Evolutionary conservation across 441 rosid genomes (phyloP), one percentile per base, ranked within the genome.

Genomic region (Gossypium lobatum): DNA sequence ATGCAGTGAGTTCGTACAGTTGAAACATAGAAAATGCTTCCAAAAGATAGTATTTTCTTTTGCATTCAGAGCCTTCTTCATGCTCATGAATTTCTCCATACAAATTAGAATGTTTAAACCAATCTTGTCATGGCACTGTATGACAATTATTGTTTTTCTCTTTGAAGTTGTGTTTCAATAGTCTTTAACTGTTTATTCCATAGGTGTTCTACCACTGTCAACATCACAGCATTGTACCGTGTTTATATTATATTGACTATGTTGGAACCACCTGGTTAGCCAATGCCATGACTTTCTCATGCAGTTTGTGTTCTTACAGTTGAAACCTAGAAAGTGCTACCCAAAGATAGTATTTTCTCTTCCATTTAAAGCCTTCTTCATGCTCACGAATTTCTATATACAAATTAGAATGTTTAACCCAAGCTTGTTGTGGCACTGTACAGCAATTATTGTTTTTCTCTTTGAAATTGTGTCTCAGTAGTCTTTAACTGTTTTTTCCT

Each of bases 401-500:
- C 23, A 8, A 50, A 8, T 25, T 48, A 16, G 42, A 66, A 25
- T 48, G 4, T 67, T 25, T 67, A 67, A 67, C 42, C 59, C 37
- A 48, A 67, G 58, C 39, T 46, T 21, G 34, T 23, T 9, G 3
- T 1, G 2, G 8, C 39, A 50, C 4, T 14, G 11, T 21, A 45
- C 37, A 21, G 58, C 57, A 23, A 23, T 23, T 66, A n/a, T 7
- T 16, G 1, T 25, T 50, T 37, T 23, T 48, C 13, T 66, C 39
- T 25, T 48, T 48, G 58, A 66, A 66, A 66, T 26, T 25, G 59
- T 67, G 59, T 31, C 23, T 13, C 42, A n/a, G 28, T 48, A 25
- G 71, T 67, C 58, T 48, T 25, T 67, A 48, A 14, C 59, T n/a
- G 71, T 67, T 67, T 50, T 50, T 67, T 50, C 25, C 31, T n/a